These are phyloP conservation scores for Chalaropsis thielavioides DNA, from an alignment of 2,329 filamentous ascomycete genomes.

Conservation along the genomic window DNA sequence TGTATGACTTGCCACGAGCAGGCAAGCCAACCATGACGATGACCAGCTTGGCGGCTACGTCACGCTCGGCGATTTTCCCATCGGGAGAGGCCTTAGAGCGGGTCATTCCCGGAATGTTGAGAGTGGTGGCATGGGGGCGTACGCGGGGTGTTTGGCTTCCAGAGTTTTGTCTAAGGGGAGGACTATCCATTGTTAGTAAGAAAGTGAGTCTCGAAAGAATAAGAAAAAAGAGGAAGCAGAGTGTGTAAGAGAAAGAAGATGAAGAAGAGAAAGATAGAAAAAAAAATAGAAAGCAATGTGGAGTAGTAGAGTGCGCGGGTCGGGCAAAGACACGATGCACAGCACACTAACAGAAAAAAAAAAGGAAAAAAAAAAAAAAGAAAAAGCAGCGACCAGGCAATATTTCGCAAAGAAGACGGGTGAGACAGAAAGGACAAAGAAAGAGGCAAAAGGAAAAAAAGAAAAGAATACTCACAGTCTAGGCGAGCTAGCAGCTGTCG, in stretches of 20 bases:
- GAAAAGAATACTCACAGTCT: constrained; percentile 35
- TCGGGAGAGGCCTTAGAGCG: constrained; percentile 91
- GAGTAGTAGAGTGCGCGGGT: neutral
- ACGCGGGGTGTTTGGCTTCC: constrained; percentile 63
- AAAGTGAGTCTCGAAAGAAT: neutral
- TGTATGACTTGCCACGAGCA: constrained; percentile 92
- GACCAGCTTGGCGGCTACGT: constrained; percentile 91
- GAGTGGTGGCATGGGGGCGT: constrained; percentile 73
- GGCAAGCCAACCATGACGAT: constrained; percentile 97
- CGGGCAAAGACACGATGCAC: neutral
- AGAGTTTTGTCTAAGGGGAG: constrained; percentile 57
- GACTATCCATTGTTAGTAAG: constrained; percentile 31
- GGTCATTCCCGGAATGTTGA: constrained; percentile 93
- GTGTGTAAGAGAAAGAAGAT: constrained; percentile 10
- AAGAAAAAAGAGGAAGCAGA: constrained; percentile 5
- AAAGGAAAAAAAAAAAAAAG: neutral
- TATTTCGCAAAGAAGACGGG: constrained; percentile 8
- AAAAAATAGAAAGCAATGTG: neutral
- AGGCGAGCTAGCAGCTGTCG: constrained; percentile 44
- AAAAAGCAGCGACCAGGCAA: neutral
- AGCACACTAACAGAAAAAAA: neutral
- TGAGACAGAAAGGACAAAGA: constrained; percentile 2
- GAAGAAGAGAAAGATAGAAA: constrained; percentile 13
- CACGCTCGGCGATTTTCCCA: constrained; percentile 79
- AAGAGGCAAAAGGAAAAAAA: constrained; percentile 9